phyloP scores from a whole-genome alignment of 2,329 filamentous ascomycete species.

The Dothideomycetes sp. region DNA sequence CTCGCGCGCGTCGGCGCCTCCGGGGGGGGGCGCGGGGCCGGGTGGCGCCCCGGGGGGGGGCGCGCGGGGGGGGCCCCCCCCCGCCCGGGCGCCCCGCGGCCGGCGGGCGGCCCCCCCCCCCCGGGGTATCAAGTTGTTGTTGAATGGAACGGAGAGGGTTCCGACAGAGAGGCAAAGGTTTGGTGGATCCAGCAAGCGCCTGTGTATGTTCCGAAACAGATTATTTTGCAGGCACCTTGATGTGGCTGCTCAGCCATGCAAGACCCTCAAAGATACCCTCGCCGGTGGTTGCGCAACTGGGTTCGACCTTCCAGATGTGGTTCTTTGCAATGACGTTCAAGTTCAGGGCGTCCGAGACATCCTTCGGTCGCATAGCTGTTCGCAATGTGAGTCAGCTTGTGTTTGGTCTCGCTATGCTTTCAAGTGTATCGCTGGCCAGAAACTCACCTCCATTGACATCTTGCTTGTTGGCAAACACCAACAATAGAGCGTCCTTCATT shows the following conservation, averaged over 20 bases:
- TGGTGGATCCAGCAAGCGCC: not conserved
- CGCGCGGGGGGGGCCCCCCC: too few species aligned
- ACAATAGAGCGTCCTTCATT: slow-evolving; percentile 89
- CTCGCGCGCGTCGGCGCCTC: too few species aligned
- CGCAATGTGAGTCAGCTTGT: slow-evolving; percentile 15
- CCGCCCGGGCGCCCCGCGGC: too few species aligned
- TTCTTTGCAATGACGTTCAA: slow-evolving; percentile 43
- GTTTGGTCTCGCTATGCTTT: not conserved
- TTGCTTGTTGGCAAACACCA: slow-evolving; percentile 99
- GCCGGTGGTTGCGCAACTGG: slow-evolving; percentile 44
- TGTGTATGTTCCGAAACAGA: not conserved
- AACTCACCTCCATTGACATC: slow-evolving; percentile 77
- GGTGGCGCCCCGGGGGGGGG: too few species aligned
- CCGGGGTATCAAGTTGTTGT: slow-evolving; percentile 7
- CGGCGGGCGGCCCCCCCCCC: too few species aligned
- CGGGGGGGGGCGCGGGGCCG: too few species aligned
- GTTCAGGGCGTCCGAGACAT: slow-evolving; percentile 40
- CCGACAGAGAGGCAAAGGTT: not conserved
- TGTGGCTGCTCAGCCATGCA: slow-evolving; percentile 43
- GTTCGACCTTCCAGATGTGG: slow-evolving; percentile 46
- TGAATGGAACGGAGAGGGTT: not conserved
- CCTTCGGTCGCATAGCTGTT: slow-evolving; percentile 42
- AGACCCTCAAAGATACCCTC: slow-evolving; percentile 46
- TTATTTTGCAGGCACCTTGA: slow-evolving; percentile 33
- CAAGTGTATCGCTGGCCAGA: not conserved